Evolutionary conservation across 2,329 filamentous ascomycete species (phyloP).

Genomic region (Paraphaeosphaeria minitans): DNA sequence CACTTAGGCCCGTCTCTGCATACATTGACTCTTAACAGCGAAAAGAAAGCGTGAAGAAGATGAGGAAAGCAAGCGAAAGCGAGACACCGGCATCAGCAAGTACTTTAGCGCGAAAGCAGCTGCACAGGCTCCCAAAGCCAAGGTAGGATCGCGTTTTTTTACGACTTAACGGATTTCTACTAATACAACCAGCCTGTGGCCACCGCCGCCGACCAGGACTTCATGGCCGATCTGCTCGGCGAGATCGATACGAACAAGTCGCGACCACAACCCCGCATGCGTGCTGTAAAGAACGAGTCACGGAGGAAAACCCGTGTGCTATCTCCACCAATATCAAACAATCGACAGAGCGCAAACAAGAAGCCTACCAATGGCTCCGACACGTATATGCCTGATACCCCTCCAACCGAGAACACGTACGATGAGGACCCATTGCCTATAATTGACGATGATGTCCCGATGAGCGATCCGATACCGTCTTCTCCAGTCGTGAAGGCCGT

Average conservation of each 20-base stretch:
- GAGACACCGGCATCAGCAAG: slow-evolving; percentile 89
- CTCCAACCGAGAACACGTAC: slow-evolving; percentile 45
- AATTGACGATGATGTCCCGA: slow-evolving; percentile 71
- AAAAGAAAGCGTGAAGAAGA: slow-evolving; percentile 91
- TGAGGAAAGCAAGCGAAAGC: slow-evolving; percentile 80
- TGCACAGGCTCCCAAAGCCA: slow-evolving; percentile 72
- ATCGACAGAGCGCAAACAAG: slow-evolving; percentile 30
- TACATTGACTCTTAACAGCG: slow-evolving; percentile 55
- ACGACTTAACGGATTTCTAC: background rate
- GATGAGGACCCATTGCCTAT: slow-evolving; percentile 62
- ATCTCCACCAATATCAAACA: slow-evolving; percentile 70
- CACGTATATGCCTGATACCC: slow-evolving; percentile 52
- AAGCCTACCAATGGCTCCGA: slow-evolving; percentile 42
- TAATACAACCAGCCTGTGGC: slow-evolving; percentile 65
- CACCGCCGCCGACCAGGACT: slow-evolving; percentile 86
- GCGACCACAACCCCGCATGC: slow-evolving; percentile 59
- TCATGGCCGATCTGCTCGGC: slow-evolving; percentile 81
- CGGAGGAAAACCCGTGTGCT: slow-evolving; percentile 79
- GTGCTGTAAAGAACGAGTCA: slow-evolving; percentile 72
- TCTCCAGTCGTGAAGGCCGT: slow-evolving; percentile 83
- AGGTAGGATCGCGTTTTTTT: slow-evolving; percentile 61
- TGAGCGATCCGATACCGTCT: slow-evolving; percentile 81
- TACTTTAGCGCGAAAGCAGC: slow-evolving; percentile 84
- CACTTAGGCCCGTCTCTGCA: background rate
- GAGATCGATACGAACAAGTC: slow-evolving; percentile 83